Percentiles rank a stretch among this genome's conserved stretches.
These are phyloP conservation scores for Mucor saturninus DNA, from an alignment of 371 early-diverging fungal species.

Conservation along the genomic window DNA sequence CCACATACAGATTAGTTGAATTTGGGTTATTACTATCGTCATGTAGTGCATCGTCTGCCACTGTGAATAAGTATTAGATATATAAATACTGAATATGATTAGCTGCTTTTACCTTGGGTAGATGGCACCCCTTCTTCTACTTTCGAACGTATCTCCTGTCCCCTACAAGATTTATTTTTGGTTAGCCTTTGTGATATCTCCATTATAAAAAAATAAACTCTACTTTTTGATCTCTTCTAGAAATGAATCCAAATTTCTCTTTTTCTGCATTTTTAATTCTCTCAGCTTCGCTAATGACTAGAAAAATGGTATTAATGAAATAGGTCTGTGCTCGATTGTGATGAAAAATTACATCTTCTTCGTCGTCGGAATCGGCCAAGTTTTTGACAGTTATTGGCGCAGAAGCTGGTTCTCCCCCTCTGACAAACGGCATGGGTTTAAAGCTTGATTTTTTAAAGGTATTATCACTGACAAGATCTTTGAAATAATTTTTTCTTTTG, in stretches of 20 bases:
- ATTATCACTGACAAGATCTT: not conserved
- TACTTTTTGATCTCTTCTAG: conserved; percentile 84
- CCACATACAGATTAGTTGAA: conserved; percentile 92
- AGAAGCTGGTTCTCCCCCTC: conserved; percentile 33
- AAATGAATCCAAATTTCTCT: conserved; percentile 84
- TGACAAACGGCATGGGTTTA: conserved; percentile 53
- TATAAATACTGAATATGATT: not conserved
- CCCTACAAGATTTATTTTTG: not conserved
- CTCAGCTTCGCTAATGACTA: conserved; percentile 32
- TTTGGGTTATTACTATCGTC: conserved; percentile 76
- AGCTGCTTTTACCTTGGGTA: not conserved
- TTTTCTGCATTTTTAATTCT: conserved; percentile 60
- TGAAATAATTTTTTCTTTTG: not conserved
- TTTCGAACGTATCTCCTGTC: conserved; percentile 10
- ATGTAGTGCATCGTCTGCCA: conserved; percentile 44
- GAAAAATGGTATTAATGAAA: not conserved
- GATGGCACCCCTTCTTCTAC: not conserved
- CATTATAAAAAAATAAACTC: not conserved
- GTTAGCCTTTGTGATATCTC: no score
- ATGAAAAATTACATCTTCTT: conserved; percentile 35
- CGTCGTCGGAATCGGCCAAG: conserved; percentile 29
- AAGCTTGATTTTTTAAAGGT: conserved; percentile 24
- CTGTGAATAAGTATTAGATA: not conserved
- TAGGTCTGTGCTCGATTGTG: not conserved
- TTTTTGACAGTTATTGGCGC: not conserved